Evolutionary conservation across 148 eudicot genomes (phyloP).

Genomic region (Rhododendron mucronatum): DNA sequence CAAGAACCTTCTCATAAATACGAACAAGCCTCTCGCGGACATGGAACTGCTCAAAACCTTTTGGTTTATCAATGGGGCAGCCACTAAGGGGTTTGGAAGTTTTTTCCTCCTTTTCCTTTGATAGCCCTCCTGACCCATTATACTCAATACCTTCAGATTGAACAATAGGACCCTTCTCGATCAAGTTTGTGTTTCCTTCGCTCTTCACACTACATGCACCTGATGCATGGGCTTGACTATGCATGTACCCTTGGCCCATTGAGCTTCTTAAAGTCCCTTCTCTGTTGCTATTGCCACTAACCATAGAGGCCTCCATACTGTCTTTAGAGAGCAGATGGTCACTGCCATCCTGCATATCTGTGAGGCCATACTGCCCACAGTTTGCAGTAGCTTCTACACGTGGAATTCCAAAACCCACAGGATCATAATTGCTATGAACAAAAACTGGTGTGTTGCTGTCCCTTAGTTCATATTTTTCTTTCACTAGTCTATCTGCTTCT

Average conservation of each 20-base stretch:
- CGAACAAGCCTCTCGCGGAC: conserved; percentile 50
- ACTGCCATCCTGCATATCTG: neutral
- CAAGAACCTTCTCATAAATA: conserved; percentile 71
- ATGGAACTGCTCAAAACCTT: conserved; percentile 16
- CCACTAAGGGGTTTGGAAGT: neutral
- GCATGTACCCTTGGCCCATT: neutral
- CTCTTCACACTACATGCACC: neutral
- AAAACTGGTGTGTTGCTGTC: neutral
- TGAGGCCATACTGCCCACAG: neutral
- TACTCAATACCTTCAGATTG: conserved; percentile 1
- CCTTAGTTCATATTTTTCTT: neutral
- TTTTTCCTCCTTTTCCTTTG: conserved; percentile 11
- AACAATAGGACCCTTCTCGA: neutral
- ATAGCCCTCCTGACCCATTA: conserved; percentile 20
- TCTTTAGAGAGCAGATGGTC: neutral
- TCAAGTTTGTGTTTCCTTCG: conserved; percentile 1
- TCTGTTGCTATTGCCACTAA: conserved; percentile 6
- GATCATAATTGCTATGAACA: neutral
- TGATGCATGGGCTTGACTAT: neutral
- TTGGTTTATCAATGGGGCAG: neutral
- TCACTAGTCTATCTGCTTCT: neutral
- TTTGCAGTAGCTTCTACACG: neutral
- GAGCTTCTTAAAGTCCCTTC: neutral
- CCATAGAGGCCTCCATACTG: neutral
- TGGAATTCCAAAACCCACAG: neutral